phyloP scores from a whole-genome alignment of 2,329 filamentous ascomycete genomes.

The Aspergillus sp. region DNA sequence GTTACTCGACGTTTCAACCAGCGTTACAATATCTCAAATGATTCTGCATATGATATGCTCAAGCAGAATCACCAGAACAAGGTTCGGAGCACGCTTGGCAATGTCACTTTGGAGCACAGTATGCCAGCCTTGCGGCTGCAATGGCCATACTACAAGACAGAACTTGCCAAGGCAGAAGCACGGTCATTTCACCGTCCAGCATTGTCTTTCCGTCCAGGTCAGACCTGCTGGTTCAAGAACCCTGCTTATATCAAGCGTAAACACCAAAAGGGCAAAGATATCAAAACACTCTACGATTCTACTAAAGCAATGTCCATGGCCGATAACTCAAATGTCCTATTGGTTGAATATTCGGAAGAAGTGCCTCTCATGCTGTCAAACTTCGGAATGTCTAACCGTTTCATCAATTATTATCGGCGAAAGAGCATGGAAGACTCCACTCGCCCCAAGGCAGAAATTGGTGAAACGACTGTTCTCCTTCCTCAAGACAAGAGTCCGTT shows the following conservation, averaged over 20 bases:
- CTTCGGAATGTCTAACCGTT: slow-evolving; percentile 92
- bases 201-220: slow-evolving; percentile 66
- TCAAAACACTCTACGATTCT: slow-evolving; percentile 71
- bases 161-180: slow-evolving; percentile 66
- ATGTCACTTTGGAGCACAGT: slow-evolving; percentile 89
- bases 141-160: slow-evolving; percentile 94
- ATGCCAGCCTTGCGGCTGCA: slow-evolving; percentile 86
- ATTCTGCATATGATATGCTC: slow-evolving; percentile 88
- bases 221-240: slow-evolving; percentile 67
- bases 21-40: slow-evolving; percentile 94
- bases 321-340: slow-evolving; percentile 81
- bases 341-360: slow-evolving; percentile 95
- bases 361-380: slow-evolving; percentile 88
- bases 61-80: slow-evolving; percentile 98
- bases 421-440: slow-evolving; percentile 73
- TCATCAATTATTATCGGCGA: slow-evolving; percentile 95
- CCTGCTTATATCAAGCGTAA: slow-evolving; percentile 74
- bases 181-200: slow-evolving; percentile 80
- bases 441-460: slow-evolving; percentile 75
- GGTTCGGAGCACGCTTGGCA: slow-evolving; percentile 85
- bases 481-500: slow-evolving; percentile 96
- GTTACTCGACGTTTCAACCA: slow-evolving; percentile 68
- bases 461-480: slow-evolving; percentile 80
- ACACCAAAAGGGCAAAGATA: slow-evolving; percentile 71
- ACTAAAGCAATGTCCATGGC: slow-evolving; percentile 80